A percentile compares a stretch with the other conserved stretches of the same genome.
These are phyloP conservation scores for Candida frijolesensis DNA, from an alignment of 1,139 yeast genomes.

Conservation along the genomic window DNA sequence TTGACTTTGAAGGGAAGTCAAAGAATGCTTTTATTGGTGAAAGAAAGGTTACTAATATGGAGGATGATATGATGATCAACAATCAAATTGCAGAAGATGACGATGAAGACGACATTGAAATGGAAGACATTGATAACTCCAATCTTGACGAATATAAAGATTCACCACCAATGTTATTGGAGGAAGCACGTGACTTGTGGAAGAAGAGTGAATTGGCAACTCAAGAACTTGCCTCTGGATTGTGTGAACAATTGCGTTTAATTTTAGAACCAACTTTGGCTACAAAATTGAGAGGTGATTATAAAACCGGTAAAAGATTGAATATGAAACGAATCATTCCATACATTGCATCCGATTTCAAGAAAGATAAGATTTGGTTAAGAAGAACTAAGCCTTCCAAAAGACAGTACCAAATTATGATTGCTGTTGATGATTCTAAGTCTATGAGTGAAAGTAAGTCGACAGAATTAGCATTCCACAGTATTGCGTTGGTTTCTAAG, in stretches of 20 bases:
- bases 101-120: constrained; percentile 15
- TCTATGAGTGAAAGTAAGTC: constrained; percentile 95
- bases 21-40: constrained; percentile 57
- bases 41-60: constrained; percentile 48
- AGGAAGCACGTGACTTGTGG: constrained; percentile 81
- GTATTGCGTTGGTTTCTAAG: constrained; percentile 91
- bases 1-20: constrained; percentile 55
- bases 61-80: constrained; percentile 25
- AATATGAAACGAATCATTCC: constrained; percentile 98
- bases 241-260: constrained; percentile 90
- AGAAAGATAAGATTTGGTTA: constrained; percentile 98
- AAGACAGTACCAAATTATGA: constrained; percentile 96
- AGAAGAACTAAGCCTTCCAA: constrained; percentile 97
- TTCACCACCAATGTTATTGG: constrained; percentile 53
- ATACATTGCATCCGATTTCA: constrained; percentile 95
- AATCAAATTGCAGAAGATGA: constrained; percentile 24
- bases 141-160: constrained; percentile 25
- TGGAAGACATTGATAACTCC: constrained; percentile 29
- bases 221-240: constrained; percentile 80
- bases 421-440: constrained; percentile 95
- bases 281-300: constrained; percentile 92
- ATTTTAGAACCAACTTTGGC: constrained; percentile 95
- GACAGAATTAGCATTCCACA: constrained; percentile 88
- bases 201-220: constrained; percentile 78
- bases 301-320: constrained; percentile 93